Base-by-base conservation (phyloP, 2,329 filamentous ascomycete genomes). In the Apiospora pterosperma region DNA sequence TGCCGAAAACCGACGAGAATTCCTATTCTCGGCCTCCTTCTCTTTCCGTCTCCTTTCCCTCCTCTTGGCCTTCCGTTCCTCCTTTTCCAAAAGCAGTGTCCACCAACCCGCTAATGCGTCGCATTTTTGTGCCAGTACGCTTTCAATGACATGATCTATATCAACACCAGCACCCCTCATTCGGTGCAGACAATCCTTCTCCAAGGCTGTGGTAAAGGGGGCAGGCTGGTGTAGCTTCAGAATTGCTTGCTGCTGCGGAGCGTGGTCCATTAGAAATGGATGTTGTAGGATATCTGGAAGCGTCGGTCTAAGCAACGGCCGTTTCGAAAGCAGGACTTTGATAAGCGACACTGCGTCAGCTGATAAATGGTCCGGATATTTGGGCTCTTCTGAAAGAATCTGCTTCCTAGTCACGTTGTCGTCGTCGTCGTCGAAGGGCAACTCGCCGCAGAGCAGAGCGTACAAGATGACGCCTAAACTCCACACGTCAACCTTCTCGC, bases 401-500 rank as follows among this genome's bases (percentile, higher is more conserved):
- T 88, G 92, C 11, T 84, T 86, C 72, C 97, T 93, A 36, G 96
- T 99, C 36, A 90, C 84, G 68, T 88, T 90, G 75, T 99, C 96
- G 73, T 97, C 91, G 75, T 99, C 96, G 69, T 98, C 96, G 77
- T 99, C 96, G 72, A 97, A 99, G 0, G 96, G 96, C 44, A 99
- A 83, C 77, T 96, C 92, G 63, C 92, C 92, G 67, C 90, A 92
- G 31, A 96, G 81, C 65, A 96, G 80, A 60, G 92, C 92, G 73
- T 94, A 96, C 1, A 96, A 82, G 66, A 96, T 96, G 63, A 96
- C 90, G 14, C 92, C 92, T 69, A 96, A 76, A 73, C 92, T 96
- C 92, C 92, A 99, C 5, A 99, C 93, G 74, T 99, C 96, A 60
- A 99, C 95, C 80, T 97, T 98, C 80, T 97, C 93, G 31, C 93